phyloP scores from a whole-genome alignment of 2,329 filamentous ascomycete genomes.

The Paecilomyces fulvus region DNA sequence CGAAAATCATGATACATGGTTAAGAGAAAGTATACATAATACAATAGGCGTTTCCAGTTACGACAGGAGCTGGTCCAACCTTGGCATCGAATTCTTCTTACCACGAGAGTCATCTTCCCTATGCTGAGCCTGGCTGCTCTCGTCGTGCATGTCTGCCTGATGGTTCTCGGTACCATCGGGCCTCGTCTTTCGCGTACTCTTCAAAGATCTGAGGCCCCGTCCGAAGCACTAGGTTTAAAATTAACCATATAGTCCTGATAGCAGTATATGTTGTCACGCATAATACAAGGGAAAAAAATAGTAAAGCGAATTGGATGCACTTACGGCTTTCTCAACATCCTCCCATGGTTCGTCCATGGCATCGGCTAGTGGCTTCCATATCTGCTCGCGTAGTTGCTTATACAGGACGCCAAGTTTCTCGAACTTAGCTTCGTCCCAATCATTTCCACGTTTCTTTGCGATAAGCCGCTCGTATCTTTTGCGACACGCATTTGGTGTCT shows the following conservation, averaged over 20 bases:
- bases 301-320: slow-evolving; percentile 24
- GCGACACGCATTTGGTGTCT: slow-evolving; percentile 73
- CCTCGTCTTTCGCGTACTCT: neutral
- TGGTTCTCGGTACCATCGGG: neutral
- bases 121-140: neutral
- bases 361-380: slow-evolving; percentile 69
- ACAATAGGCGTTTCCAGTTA: neutral
- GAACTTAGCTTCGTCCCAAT: slow-evolving; percentile 70
- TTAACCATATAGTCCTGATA: neutral
- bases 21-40: neutral
- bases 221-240: slow-evolving; percentile 13
- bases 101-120: neutral
- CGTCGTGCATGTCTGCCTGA: neutral
- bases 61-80: neutral
- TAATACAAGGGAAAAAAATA: neutral
- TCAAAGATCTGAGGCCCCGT: slow-evolving; percentile 9
- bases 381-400: slow-evolving; percentile 68
- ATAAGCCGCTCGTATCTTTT: slow-evolving; percentile 81
- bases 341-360: slow-evolving; percentile 48
- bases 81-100: neutral
- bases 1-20: neutral
- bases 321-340: slow-evolving; percentile 74
- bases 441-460: slow-evolving; percentile 61
- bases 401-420: slow-evolving; percentile 70
- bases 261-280: neutral